Evolutionary conservation across 2,329 filamentous ascomycete species (phyloP).

Genomic region (Fusarium gaditjirri): DNA sequence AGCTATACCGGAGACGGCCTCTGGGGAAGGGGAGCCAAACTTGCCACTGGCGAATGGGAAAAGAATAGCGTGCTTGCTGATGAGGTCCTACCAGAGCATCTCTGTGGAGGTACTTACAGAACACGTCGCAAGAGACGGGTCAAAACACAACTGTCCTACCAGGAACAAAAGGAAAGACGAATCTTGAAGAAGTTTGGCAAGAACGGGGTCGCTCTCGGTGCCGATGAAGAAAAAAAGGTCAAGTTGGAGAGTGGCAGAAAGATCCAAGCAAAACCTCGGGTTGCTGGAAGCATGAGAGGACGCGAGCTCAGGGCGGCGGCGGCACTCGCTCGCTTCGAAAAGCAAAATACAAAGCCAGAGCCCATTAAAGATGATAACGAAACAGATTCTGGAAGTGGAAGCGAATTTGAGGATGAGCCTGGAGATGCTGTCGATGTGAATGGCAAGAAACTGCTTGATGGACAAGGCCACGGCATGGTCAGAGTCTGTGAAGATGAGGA

Average conservation of each 20-base stretch:
- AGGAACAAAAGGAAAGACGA: conserved; percentile 76
- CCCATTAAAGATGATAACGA: conserved; percentile 48
- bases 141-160: conserved; percentile 68
- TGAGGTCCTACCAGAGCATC: conserved; percentile 73
- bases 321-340: conserved; percentile 77
- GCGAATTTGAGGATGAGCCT: conserved; percentile 60
- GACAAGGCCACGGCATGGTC: conserved; percentile 73
- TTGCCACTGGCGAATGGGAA: conserved; percentile 71
- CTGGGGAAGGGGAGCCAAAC: conserved; percentile 77
- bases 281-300: conserved; percentile 78
- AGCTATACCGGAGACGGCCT: conserved; percentile 83
- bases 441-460: conserved; percentile 72
- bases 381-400: conserved; percentile 58
- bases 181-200: conserved; percentile 82
- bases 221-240: conserved; percentile 72
- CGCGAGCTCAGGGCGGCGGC: conserved; percentile 81
- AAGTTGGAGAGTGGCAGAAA: conserved; percentile 75
- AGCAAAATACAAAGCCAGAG: conserved; percentile 60
- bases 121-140: conserved; percentile 67
- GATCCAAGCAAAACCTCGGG: conserved; percentile 73
- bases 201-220: conserved; percentile 75
- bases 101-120: conserved; percentile 84
- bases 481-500: conserved; percentile 79
- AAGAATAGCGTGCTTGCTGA: conserved; percentile 61
- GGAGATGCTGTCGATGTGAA: conserved; percentile 70